phyloP scores from a whole-genome alignment of 2,329 filamentous ascomycete species.

The Purpureocillium takamizusanense region DNA sequence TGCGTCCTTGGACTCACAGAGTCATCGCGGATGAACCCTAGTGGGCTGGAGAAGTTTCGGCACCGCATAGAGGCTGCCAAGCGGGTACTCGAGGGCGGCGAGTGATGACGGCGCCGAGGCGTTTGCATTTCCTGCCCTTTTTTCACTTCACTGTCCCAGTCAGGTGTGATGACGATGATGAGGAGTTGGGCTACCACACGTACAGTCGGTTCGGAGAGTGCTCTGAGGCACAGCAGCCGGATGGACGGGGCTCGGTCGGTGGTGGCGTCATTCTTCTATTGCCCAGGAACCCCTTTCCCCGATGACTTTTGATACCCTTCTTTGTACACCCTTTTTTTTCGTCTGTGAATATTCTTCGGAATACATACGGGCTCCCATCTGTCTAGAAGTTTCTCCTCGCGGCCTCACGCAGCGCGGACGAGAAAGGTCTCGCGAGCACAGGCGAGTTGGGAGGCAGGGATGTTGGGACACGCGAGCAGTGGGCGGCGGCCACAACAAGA shows the following conservation, averaged over 20 bases:
- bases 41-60: constrained; percentile 56
- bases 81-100: constrained; percentile 58
- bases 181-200: neutral
- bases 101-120: neutral
- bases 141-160: neutral
- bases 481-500: no score
- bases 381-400: no score
- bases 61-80: constrained; percentile 67
- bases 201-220: no score
- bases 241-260: no score
- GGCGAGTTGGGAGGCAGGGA: no score
- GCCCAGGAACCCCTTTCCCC: neutral
- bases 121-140: no score
- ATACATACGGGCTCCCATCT: neutral
- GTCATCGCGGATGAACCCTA: constrained; percentile 41
- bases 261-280: neutral
- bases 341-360: neutral
- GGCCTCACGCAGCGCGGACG: no score
- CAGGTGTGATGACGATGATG: neutral
- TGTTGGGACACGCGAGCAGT: no score
- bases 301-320: constrained; percentile 16
- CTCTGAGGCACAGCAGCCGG: no score
- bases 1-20: constrained; percentile 52
- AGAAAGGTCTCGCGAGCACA: no score
- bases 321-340: constrained; percentile 4